Evolutionary conservation across 768 basidiomycete species (phyloP).

Genomic region (Phanerochaete carnosa): DNA sequence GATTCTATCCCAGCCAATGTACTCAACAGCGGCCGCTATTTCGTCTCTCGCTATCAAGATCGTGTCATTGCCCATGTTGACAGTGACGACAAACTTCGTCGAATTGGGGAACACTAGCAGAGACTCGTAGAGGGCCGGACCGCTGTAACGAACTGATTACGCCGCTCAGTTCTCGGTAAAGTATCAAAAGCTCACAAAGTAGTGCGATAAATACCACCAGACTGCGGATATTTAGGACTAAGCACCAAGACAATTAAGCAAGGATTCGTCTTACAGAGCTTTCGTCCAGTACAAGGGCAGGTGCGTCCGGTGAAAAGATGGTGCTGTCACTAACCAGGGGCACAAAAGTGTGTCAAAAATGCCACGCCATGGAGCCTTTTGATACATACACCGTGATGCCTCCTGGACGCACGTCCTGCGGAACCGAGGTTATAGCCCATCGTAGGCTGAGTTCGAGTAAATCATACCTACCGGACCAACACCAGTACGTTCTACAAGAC

Average conservation of each 20-base stretch:
- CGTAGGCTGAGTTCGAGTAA: not conserved
- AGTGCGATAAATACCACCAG: slow-evolving; percentile 27
- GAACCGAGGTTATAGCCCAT: not conserved
- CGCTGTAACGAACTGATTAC: slow-evolving; percentile 11
- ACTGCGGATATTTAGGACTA: slow-evolving; percentile 5
- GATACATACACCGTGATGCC: slow-evolving; percentile 25
- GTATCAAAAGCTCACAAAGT: slow-evolving; percentile 18
- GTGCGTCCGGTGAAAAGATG: slow-evolving; percentile 18
- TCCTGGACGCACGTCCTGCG: slow-evolving; percentile 24
- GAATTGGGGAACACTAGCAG: slow-evolving; percentile 23
- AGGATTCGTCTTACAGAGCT: slow-evolving; percentile 19
- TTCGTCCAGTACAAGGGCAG: slow-evolving; percentile 19
- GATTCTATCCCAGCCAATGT: slow-evolving; percentile 23
- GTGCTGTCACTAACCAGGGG: slow-evolving; percentile 21
- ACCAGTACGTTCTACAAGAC: slow-evolving; percentile 25
- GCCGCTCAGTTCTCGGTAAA: not conserved
- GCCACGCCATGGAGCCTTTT: not conserved
- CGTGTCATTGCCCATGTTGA: slow-evolving; percentile 30
- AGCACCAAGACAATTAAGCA: not conserved
- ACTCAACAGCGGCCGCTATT: slow-evolving; percentile 20
- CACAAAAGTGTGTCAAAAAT: not conserved
- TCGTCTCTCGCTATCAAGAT: slow-evolving; percentile 24
- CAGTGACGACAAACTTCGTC: slow-evolving; percentile 22
- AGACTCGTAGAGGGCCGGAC: slow-evolving; percentile 25
- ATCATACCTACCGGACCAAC: slow-evolving; percentile 17